phyloP scores from a whole-genome alignment of 2,329 filamentous ascomycete species.

The Teratosphaeria zuluensis region DNA sequence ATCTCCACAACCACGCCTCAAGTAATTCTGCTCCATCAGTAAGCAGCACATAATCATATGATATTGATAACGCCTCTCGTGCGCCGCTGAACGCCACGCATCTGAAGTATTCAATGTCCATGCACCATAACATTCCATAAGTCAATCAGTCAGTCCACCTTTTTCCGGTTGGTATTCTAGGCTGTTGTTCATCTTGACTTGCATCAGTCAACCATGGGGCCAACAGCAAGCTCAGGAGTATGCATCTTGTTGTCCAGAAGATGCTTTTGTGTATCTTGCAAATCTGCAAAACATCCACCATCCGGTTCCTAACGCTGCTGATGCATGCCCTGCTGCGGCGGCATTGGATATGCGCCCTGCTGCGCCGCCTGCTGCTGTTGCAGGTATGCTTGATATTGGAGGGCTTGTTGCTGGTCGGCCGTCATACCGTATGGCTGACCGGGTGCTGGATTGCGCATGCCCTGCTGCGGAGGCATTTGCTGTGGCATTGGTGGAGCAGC shows the following conservation, averaged over 20 bases:
- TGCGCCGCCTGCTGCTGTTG: slow-evolving; percentile 26
- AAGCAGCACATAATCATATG: not conserved
- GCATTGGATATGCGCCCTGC: slow-evolving; percentile 28
- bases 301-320: slow-evolving; percentile 11
- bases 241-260: not conserved
- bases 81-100: not conserved
- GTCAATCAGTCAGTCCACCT: not conserved
- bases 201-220: not conserved
- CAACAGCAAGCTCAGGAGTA: not conserved
- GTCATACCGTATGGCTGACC: slow-evolving; percentile 27
- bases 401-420: slow-evolving; percentile 28
- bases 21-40: not conserved
- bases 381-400: slow-evolving; percentile 31
- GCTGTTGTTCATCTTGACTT: not conserved
- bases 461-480: slow-evolving; percentile 22
- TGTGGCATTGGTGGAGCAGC: slow-evolving; percentile 31
- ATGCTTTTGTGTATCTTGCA: slow-evolving; percentile 1
- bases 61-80: not conserved
- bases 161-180: not conserved
- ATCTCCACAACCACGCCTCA: not conserved
- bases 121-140: not conserved
- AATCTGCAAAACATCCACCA: not conserved
- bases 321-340: slow-evolving; percentile 26
- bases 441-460: slow-evolving; percentile 22
- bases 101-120: not conserved